Base-by-base conservation (phyloP, 1,139 yeast species). In the Suhomyces bolitotheri region DNA sequence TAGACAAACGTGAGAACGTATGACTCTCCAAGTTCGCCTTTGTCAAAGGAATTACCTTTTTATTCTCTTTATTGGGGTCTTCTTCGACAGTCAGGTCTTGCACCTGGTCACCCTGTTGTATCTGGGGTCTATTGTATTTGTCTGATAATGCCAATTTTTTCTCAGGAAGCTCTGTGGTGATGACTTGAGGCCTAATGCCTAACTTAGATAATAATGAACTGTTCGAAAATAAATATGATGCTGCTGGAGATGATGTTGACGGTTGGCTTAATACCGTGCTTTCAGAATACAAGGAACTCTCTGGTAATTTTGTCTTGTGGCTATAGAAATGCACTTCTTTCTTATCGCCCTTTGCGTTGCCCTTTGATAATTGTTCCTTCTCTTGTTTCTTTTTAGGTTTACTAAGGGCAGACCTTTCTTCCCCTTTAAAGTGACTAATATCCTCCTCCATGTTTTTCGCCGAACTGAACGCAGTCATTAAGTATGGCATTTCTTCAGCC, bases 401-500 rank as follows among this genome's bases (percentile, higher is more conserved):
- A 21, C 16, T 21, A n/a, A 37, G 33, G 8, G 24, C 12, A 11
- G 31, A 28, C 21, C 38, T 35, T 10, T 49, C 57, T 17, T 55
- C 58, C 33, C 54, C 61, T 29, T 57, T 54, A 46, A 48, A 66
- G 41, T 66, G 73, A 33, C 58, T 60, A 4, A 76, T 60, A 42
- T 76, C 81, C 45, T 71, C 73, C 42, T 73, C 77, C 11, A 73
- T 63, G 24, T 67, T 69, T 41, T 65, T 70, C 2, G 78, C 80
- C 44, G 72, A 71, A 42, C 72, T 69, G 44, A 78, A 78, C n/a
- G 82, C 83, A 11, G 72, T 58, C 73, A 78, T 64, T 46, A 78
- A 58, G 44, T 66, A 71, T 0, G 84, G 84, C 48, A 78, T 55
- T 46, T 77, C 80, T 22, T 76, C 80, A 2, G 77, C 50, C 5